Base-by-base conservation (phyloP, 306 rosid genomes). In the Casuarina equisetifolia region DNA sequence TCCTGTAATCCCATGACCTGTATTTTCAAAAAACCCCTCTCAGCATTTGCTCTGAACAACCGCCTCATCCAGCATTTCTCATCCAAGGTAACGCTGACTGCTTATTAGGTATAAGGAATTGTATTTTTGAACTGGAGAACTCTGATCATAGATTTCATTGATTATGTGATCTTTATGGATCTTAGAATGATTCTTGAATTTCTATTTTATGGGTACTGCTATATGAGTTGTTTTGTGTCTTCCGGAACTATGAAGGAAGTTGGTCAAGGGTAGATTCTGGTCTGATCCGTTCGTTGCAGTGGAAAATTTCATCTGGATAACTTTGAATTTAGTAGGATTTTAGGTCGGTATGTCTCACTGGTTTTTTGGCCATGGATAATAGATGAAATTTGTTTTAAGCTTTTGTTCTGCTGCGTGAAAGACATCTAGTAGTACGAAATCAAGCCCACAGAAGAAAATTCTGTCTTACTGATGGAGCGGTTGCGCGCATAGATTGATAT, bases 31-130 rank as follows among this genome's bases (percentile, higher is more conserved):
- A 42, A 67, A 17, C 50, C 36, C 50, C 46, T 42, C 50, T 42
- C 20, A 42, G 20, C 35, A 67, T 67, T 42, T 67, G 35, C 50
- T 46, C 1, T 46, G 42, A n/a, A 67, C 15, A 66, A 67, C 50
- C 71, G 42, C 32, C 50, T 67, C 71, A 42, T 40, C 49, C 36
- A 67, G 36, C 32, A 16, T 16, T 63, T 63, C 69, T 39, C 44
- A 36, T 38, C 69, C 46, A 63, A 63, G 69, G 69, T 58, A 58
- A 58, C 64, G n/a, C 50, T 9, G 42, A 20, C 71, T 17, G 50
- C 71, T 67, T 12, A 32, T 25, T 2, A 42, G 42, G 25, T 8
- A 67, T 40, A 38, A 39, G 43, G 25, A 16, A 0, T 48, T 48
- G 2, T 48, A 8, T 48, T 48, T 63, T 62, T 38, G 0, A 19